A percentile compares a stretch with the other conserved stretches of the same genome.
phyloP scores from a whole-genome alignment of 2,329 filamentous ascomycete genomes.

The Sclerotinia spermophila region DNA sequence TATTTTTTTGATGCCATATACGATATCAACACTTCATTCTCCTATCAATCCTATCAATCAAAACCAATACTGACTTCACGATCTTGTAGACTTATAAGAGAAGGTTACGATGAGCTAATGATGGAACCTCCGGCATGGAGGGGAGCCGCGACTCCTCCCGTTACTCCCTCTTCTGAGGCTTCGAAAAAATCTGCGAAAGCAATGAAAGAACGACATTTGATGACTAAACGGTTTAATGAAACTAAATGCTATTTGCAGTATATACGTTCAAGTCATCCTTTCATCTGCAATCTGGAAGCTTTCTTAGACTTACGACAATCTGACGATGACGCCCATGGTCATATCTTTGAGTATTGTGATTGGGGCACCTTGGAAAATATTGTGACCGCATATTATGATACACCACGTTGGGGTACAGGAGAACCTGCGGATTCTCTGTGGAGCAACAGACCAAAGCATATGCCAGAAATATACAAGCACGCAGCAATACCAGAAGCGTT shows the following conservation, averaged over 20 bases:
- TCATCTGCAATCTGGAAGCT: slow-evolving; percentile 3
- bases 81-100: not conserved
- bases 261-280: slow-evolving; percentile 1
- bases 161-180: not conserved
- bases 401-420: not conserved
- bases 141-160: not conserved
- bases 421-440: no score
- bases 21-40: not conserved
- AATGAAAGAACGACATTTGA: not conserved
- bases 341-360: slow-evolving; percentile 9
- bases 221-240: slow-evolving; percentile 3
- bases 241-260: slow-evolving; percentile 9
- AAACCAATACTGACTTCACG: not conserved
- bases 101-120: not conserved
- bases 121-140: not conserved
- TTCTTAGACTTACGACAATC: not conserved
- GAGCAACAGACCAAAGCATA: not conserved
- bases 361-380: not conserved
- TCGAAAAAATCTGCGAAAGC: not conserved
- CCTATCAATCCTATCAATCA: not conserved
- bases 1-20: not conserved
- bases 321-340: not conserved
- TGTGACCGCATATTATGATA: not conserved
- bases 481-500: slow-evolving; percentile 12
- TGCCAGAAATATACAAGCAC: not conserved